Evolutionary conservation across 306 rosid genomes (phyloP).

Genomic region (Mimosa pudica): DNA sequence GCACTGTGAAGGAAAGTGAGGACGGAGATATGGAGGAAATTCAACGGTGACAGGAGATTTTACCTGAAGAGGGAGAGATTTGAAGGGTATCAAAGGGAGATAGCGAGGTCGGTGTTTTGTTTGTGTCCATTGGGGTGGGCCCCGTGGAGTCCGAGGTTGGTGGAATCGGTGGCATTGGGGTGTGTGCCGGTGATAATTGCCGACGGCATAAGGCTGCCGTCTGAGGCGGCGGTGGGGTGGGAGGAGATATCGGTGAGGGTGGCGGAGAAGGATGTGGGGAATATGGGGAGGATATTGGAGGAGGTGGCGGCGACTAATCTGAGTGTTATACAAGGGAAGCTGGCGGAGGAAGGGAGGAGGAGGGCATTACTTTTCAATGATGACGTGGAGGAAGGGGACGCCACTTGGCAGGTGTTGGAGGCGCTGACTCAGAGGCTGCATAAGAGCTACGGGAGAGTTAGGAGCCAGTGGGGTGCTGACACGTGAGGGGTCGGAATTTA

Average conservation of each 20-base stretch:
- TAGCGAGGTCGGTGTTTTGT: conserved; percentile 64
- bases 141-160: conserved; percentile 87
- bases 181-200: conserved; percentile 82
- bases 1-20: conserved; percentile 53
- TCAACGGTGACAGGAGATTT: conserved; percentile 56
- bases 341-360: conserved; percentile 50
- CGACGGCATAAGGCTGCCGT: conserved; percentile 66
- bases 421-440: conserved; percentile 44
- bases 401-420: conserved; percentile 66
- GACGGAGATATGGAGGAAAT: conserved; percentile 65
- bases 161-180: conserved; percentile 64
- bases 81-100: conserved; percentile 70
- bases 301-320: conserved; percentile 70
- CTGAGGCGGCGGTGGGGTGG: conserved; percentile 56
- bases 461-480: conserved; percentile 8
- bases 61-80: conserved; percentile 57
- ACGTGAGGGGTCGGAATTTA: neutral
- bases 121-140: conserved; percentile 85
- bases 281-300: conserved; percentile 52
- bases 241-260: conserved; percentile 64
- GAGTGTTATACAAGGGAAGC: conserved; percentile 49
- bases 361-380: conserved; percentile 55
- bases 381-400: conserved; percentile 55
- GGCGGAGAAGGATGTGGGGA: conserved; percentile 63
- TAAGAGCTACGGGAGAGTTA: conserved; percentile 43